phyloP scores from a whole-genome alignment of 2,329 filamentous ascomycete species.

The Nemania sp. region DNA sequence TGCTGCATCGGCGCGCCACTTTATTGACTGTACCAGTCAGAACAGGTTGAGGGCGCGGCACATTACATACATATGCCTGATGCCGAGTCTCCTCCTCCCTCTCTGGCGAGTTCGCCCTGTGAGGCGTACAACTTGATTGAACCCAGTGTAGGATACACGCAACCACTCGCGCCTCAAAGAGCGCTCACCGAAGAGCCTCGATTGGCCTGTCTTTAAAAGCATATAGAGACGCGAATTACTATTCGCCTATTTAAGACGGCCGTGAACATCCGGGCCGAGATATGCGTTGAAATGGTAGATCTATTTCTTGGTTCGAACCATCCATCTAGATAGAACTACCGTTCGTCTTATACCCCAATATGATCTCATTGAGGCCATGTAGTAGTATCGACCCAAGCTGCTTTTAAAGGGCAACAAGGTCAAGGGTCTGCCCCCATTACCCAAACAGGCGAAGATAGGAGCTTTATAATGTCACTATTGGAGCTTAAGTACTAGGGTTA shows the following conservation, averaged over 20 bases:
- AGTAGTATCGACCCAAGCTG: not conserved
- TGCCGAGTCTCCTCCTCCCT: not conserved
- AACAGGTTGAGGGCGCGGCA: not conserved
- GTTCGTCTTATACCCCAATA: not conserved
- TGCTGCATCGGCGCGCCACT: not conserved
- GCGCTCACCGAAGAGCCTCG: not conserved
- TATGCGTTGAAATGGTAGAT: not conserved
- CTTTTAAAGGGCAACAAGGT: not conserved
- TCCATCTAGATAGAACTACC: not conserved
- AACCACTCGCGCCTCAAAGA: not conserved
- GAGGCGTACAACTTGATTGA: not conserved
- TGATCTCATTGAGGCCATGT: not conserved
- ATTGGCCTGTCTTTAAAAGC: not conserved
- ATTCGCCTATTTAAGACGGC: not conserved
- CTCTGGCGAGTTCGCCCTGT: not conserved
- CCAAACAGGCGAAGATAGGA: not conserved
- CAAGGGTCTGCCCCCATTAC: not conserved
- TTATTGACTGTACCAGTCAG: not conserved
- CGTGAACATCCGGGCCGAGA: not conserved
- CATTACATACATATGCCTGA: not conserved
- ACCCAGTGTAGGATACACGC: not conserved
- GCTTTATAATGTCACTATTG: not conserved
- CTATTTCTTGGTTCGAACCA: not conserved
- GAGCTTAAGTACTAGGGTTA: not conserved
- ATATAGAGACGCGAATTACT: not conserved